Conservation (phyloP, 2,329 filamentous ascomycete species). For the Ophiocordyceps camponoti-saundersi region DNA sequence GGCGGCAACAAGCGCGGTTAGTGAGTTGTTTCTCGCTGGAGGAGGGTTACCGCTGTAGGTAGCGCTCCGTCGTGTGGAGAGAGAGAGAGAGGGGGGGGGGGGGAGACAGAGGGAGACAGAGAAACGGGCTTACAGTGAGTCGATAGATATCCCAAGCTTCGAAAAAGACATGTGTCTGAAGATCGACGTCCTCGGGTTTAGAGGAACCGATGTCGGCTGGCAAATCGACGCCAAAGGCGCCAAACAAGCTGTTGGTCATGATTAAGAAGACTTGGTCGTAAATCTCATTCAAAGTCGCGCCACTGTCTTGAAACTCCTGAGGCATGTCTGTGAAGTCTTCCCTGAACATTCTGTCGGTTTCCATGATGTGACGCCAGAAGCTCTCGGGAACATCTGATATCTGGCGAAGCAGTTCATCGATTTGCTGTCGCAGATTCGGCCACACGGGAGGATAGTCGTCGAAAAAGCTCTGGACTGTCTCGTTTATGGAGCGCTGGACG, state of each 20-base stretch:
- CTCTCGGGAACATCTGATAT: too few relatives aligned
- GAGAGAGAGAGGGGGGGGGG: too few relatives aligned
- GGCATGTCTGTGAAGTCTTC: too few relatives aligned
- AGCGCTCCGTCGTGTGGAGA: too few relatives aligned
- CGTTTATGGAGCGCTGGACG: slow-evolving; percentile 5
- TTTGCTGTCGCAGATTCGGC: too few relatives aligned
- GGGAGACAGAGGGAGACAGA: too few relatives aligned
- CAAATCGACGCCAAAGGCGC: slow-evolving; percentile 5
- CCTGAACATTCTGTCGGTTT: too few relatives aligned
- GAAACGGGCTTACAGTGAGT: neutral
- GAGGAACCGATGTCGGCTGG: neutral
- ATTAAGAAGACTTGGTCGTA: slow-evolving; percentile 11
- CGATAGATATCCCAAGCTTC: neutral
- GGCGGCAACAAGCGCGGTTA: too few relatives aligned
- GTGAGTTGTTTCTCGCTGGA: too few relatives aligned
- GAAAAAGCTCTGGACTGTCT: slow-evolving; percentile 8
- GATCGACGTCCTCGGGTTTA: neutral
- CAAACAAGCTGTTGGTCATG: slow-evolving; percentile 8
- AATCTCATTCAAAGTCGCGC: slow-evolving; percentile 5
- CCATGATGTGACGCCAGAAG: too few relatives aligned
- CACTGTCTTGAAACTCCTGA: slow-evolving; percentile 7
- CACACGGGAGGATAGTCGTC: slow-evolving; percentile 3
- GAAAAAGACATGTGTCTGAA: neutral
- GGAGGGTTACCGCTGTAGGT: too few relatives aligned
- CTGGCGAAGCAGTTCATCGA: too few relatives aligned